Conservation (phyloP, 768 basidiomycete species). For the Rhizopogon vesiculosus region DNA sequence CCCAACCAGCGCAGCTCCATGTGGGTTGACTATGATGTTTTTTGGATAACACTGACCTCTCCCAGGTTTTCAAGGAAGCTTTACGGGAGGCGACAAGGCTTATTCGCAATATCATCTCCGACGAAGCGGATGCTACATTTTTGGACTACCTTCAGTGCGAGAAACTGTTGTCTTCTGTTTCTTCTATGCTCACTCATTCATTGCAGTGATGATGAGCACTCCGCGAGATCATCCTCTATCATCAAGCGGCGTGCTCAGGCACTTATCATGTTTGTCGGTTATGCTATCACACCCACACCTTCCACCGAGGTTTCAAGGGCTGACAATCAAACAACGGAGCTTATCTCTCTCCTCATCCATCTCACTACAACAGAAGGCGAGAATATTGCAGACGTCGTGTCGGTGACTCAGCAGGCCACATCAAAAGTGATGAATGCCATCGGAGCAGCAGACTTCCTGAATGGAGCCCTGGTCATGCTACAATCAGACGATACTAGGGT, state of each 20-base stretch:
- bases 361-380: conserved; percentile 39
- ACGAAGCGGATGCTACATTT: conserved; percentile 38
- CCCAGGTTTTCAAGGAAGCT: conserved; percentile 57
- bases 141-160: conserved; percentile 55
- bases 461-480: conserved; percentile 51
- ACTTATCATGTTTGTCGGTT: conserved; percentile 59
- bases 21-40: conserved; percentile 34
- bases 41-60: not conserved
- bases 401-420: conserved; percentile 47
- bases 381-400: conserved; percentile 36
- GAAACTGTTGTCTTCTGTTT: not conserved
- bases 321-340: conserved; percentile 29
- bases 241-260: conserved; percentile 62
- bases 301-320: not conserved
- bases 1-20: conserved; percentile 41
- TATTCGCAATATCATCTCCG: conserved; percentile 37
- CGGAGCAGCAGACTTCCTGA: conserved; percentile 66
- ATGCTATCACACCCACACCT: conserved; percentile 35
- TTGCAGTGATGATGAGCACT: conserved; percentile 56
- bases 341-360: conserved; percentile 46
- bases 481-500: conserved; percentile 50
- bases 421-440: conserved; percentile 56
- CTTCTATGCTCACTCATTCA: not conserved
- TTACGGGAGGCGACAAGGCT: conserved; percentile 65
- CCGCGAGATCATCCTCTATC: conserved; percentile 36